Evolutionary conservation across 192 early-diverging fungal species (phyloP), one percentile per base, ranked within the genome.

Genomic region (Coemansia sp.): DNA sequence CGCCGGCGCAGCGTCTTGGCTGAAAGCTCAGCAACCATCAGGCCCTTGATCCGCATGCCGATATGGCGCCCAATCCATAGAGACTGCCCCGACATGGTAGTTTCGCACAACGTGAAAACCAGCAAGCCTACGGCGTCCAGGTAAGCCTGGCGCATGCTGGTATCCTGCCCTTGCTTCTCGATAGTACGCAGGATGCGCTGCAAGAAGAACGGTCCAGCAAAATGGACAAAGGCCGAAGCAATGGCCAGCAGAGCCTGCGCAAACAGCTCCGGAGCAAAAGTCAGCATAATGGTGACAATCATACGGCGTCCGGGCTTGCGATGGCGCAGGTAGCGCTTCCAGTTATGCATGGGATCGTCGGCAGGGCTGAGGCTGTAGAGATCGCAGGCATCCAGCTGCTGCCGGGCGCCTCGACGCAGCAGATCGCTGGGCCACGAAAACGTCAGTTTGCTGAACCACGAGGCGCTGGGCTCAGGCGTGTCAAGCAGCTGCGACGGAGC

Each of bases 41-140:
- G 77, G 7, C 81, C 64, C 33, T 84, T 78, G 49, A 84, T 59
- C n/a, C 82, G 82, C 61, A 91, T 63, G 53, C 81, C 75, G 21
- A 89, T 59, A 10, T 80, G 72, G 26, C 87, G 86, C 40, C 89
- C 88, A 54, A 85, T 83, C 63, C 83, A 87, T 20, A 89, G 74
- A 0, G 80, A 66, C 55, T 82, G 79, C 52, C 83, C 81, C 9
- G 73, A 45, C 26, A 70, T 37, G 8, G 80, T 41, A 16, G 82
- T 80, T 13, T 51, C 44, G 3, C 50, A 13, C 9, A 68, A 36
- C 20, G 81, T 80, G 6, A 79, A 37, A 28, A 85, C 28, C 40
- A 88, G 73, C 26, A 91, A 52, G 21, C 83, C 83, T 30, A 85
- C 68, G 0, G 84, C 84, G 43, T 82, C 87, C 26, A 83, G 49